A percentile compares a stretch with the other conserved stretches of the same genome.
phyloP scores from a whole-genome alignment of 2,329 filamentous ascomycete species.

The Penicillium sp. region DNA sequence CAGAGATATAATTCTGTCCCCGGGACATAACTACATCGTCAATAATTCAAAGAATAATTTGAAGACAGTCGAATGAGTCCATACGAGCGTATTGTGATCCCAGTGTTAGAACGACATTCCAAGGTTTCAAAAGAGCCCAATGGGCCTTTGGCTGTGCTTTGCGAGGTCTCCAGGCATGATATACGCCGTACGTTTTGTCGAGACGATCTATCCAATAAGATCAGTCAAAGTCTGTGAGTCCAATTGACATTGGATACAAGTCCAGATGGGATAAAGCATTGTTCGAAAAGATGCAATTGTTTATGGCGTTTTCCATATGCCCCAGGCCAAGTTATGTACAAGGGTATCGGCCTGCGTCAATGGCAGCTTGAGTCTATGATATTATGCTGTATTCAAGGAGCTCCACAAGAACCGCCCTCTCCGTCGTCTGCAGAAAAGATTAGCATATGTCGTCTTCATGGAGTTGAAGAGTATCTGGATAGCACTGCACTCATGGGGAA shows the following conservation, averaged over 20 bases:
- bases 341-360: neutral
- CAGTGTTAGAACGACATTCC: too few relatives aligned
- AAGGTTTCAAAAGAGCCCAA: too few relatives aligned
- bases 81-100: too few relatives aligned
- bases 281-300: neutral
- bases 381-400: neutral
- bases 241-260: neutral
- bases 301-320: neutral
- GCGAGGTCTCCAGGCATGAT: too few relatives aligned
- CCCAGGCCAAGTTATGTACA: neutral
- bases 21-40: too few relatives aligned
- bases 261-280: neutral
- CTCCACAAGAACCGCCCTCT: conserved; percentile 10
- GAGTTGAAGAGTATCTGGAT: neutral
- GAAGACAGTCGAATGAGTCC: too few relatives aligned
- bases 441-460: conserved; percentile 22
- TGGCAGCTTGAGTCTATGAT: neutral
- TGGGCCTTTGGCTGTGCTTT: too few relatives aligned
- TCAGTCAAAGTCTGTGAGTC: neutral
- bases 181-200: too few relatives aligned
- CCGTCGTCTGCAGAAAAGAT: conserved; percentile 7
- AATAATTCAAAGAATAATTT: too few relatives aligned
- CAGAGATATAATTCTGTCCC: too few relatives aligned
- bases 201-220: too few relatives aligned
- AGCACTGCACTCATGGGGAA: conserved; percentile 17